Percentiles rank a stretch among this genome's conserved stretches.
phyloP scores from a whole-genome alignment of 2,329 filamentous ascomycete genomes.

The Neonectria coccinea region DNA sequence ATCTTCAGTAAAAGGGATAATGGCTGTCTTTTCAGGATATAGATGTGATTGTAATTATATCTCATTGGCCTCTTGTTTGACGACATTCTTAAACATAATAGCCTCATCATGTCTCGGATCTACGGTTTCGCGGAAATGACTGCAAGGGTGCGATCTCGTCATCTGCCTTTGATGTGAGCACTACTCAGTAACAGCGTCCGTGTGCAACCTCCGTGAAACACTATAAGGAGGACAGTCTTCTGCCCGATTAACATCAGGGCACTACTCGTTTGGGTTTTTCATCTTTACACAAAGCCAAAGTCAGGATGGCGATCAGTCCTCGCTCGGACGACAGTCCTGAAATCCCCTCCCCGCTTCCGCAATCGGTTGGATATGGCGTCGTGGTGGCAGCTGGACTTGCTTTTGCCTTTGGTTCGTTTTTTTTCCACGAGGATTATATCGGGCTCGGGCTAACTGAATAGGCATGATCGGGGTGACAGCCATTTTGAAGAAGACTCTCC shows the following conservation, averaged over 20 bases:
- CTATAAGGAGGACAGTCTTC: neutral
- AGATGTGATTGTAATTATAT: neutral
- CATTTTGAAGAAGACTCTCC: conserved; percentile 28
- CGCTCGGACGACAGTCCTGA: conserved; percentile 15
- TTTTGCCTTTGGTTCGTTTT: conserved; percentile 68
- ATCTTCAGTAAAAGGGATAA: neutral
- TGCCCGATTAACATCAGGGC: no score
- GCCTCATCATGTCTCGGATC: conserved; percentile 18
- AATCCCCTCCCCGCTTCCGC: conserved; percentile 23
- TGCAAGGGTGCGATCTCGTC: conserved; percentile 8
- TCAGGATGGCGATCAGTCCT: conserved; percentile 6
- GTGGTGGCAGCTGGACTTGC: conserved; percentile 78
- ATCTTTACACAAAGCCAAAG: no score
- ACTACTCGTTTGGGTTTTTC: no score
- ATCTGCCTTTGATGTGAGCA: neutral
- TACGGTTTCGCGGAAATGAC: neutral
- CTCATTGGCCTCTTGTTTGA: conserved; percentile 21
- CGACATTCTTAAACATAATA: conserved; percentile 26
- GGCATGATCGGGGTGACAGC: conserved; percentile 28
- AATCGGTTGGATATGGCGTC: conserved; percentile 75
- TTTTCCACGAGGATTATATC: conserved; percentile 60
- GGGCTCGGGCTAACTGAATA: conserved; percentile 1
- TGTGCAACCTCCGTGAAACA: neutral
- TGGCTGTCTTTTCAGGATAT: neutral
- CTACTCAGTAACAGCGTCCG: neutral